Evolutionary conservation across 495 filamentous ascomycete species (phyloP).

Genomic region (Neurospora sp.): DNA sequence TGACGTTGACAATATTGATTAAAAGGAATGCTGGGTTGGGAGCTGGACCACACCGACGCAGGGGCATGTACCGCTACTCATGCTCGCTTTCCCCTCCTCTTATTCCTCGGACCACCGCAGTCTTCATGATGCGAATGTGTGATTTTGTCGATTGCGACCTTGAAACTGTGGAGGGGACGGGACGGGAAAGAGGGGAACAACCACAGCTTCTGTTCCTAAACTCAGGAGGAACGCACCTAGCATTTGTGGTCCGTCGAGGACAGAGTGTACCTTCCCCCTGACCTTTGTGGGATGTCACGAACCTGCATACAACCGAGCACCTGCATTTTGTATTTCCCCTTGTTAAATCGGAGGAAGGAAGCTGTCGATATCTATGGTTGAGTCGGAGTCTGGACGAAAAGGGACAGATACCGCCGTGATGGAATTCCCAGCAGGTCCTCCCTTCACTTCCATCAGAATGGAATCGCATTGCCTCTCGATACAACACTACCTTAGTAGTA

Average conservation of each 20-base stretch:
- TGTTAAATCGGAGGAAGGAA: not conserved
- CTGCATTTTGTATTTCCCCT: slow-evolving; percentile 10
- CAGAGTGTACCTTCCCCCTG: not conserved
- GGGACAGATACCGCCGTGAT: not conserved
- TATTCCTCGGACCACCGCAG: not conserved
- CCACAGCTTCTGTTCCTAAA: not conserved
- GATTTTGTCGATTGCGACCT: not conserved
- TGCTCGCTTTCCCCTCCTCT: not conserved
- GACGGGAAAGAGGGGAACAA: not conserved
- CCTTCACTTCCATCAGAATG: not conserved
- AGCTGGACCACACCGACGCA: not conserved
- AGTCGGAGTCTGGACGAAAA: not conserved
- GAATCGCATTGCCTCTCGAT: not conserved
- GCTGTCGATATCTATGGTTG: not conserved
- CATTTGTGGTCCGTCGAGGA: not conserved
- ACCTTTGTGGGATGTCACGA: not conserved
- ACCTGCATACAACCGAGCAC: slow-evolving; percentile 24
- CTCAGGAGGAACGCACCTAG: not conserved
- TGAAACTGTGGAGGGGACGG: not conserved
- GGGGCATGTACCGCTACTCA: not conserved
- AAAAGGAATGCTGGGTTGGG: not conserved
- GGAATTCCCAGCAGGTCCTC: not conserved
- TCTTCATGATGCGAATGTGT: not conserved
- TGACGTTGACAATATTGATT: not conserved
- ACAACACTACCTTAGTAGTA: not conserved